Percentiles rank a stretch among this genome's conserved stretches.
Conservation (phyloP, 805 yeast genomes). For the Lachancea fermentati region DNA sequence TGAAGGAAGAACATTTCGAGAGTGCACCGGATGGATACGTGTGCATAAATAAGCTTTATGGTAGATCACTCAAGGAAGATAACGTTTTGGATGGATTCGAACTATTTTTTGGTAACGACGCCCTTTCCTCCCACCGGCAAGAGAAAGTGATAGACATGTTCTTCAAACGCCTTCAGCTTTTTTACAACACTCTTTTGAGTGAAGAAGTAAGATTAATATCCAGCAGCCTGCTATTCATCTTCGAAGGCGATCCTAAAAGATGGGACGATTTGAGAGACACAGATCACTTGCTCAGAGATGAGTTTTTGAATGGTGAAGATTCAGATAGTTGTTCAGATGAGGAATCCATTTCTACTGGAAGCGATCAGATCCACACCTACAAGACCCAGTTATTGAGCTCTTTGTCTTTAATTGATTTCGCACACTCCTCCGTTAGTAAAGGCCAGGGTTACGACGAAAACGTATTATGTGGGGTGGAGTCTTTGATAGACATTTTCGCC, state of each 20-base stretch:
- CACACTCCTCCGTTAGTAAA: conserved; percentile 65
- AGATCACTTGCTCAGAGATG: conserved; percentile 37
- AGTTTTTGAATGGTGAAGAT: conserved; percentile 31
- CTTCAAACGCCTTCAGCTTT: conserved; percentile 52
- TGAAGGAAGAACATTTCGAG: conserved; percentile 16
- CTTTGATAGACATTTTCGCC: conserved; percentile 44
- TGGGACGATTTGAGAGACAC: conserved; percentile 43
- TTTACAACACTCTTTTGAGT: conserved; percentile 59
- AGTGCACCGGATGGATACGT: conserved; percentile 38
- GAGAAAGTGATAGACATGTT: conserved; percentile 41
- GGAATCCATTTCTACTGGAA: conserved; percentile 12
- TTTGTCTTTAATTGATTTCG: conserved; percentile 78
- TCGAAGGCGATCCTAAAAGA: conserved; percentile 56
- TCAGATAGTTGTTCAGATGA: conserved; percentile 32
- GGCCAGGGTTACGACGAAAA: conserved; percentile 70
- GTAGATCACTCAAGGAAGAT: conserved; percentile 48
- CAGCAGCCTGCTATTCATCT: conserved; percentile 66
- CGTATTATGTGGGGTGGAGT: conserved; percentile 62
- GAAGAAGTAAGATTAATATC: conserved; percentile 63
- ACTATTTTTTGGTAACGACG: conserved; percentile 39
- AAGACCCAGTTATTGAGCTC: conserved; percentile 42
- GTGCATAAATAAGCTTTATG: conserved; percentile 61
- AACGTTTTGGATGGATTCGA: conserved; percentile 43
- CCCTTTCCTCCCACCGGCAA: conserved; percentile 30
- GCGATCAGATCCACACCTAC: conserved; percentile 17